Conservation (phyloP, 1,284 basidiomycete species). For the Ceratobasidium sp. region DNA sequence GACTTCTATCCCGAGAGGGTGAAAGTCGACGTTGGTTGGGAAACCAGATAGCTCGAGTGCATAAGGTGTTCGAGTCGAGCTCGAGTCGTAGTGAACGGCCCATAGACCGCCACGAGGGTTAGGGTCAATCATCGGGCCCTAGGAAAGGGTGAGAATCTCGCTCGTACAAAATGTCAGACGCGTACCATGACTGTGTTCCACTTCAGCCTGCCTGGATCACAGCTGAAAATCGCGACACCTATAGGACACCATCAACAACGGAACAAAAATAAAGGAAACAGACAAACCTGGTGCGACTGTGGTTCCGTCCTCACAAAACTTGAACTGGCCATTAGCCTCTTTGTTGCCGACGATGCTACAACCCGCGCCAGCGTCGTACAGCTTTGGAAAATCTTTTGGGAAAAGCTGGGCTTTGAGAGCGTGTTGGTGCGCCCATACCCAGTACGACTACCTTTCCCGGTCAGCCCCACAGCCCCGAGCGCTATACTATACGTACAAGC, state of each 20-base stretch:
- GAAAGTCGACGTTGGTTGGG: conserved; percentile 66
- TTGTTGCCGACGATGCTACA: conserved; percentile 61
- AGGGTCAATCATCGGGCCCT: conserved; percentile 68
- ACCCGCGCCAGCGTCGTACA: conserved; percentile 14
- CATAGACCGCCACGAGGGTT: conserved; percentile 66
- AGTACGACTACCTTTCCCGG: conserved; percentile 17
- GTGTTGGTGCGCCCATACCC: conserved; percentile 28
- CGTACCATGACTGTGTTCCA: conserved; percentile 75
- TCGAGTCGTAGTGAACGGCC: conserved; percentile 49
- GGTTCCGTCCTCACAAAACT: conserved; percentile 72
- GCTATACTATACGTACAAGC: neutral
- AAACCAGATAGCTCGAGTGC: conserved; percentile 60
- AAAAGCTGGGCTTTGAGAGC: conserved; percentile 29
- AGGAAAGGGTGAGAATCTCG: neutral
- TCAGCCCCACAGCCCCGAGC: neutral
- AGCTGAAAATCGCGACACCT: conserved; percentile 60
- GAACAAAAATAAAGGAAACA: neutral
- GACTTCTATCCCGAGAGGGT: conserved; percentile 69
- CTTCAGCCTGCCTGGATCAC: conserved; percentile 66
- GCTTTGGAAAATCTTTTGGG: conserved; percentile 22
- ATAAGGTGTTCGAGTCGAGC: conserved; percentile 44
- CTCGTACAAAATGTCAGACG: neutral
- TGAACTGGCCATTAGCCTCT: conserved; percentile 56
- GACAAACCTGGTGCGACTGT: conserved; percentile 68
- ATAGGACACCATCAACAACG: neutral